Base-by-base conservation (phyloP, 1,284 basidiomycete species). In the Cutaneotrichosporon cyanovorans region DNA sequence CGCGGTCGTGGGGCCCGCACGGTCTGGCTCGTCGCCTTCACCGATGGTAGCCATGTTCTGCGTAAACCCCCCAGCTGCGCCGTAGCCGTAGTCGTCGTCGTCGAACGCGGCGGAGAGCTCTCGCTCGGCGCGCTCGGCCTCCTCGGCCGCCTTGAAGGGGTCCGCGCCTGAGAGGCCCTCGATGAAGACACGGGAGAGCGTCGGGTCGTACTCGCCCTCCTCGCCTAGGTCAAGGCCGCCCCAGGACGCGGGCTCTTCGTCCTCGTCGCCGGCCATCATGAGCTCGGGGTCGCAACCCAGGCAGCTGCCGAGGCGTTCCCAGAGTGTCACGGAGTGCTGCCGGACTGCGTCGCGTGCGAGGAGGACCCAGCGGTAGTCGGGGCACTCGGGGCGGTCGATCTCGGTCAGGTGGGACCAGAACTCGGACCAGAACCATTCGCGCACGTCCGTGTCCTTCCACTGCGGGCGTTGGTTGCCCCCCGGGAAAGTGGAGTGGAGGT, bases 271-370 rank as follows among this genome's bases (percentile, higher is more conserved):
- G 0, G 65, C 68, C 42, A 63, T 66, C 45, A 71, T 56, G 37
- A 72, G 57, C 37, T 66, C 63, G 6, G 57, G 55, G 49, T 72
- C 68, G 48, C 68, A 70, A 11, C 70, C 70, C 12, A 72, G 60
- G 45, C 66, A 69, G 12, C 58, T 43, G 19, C 70, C 70, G 12
- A 72, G 53, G 37, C 62, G 63, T 45, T 71, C 68, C 70, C 70
- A 72, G 12, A 69, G 45, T 5, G 68, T 59, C 9, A 68, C 63
- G 8, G 51, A 55, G 32, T 60, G 52, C 22, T 54, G 42, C 23
- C 68, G 56, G 9, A 69, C 62, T 2, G 67, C 62, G 18, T 60
- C 52, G 22, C 70, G 65, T 3, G 63, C 61, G 8, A 55, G 54
- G 40, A 58, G 57, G 10, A 69, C 59, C 68, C 68, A 72, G 18